phyloP scores from a whole-genome alignment of 2,329 filamentous ascomycete species.

The Colletotrichum tabaci region DNA sequence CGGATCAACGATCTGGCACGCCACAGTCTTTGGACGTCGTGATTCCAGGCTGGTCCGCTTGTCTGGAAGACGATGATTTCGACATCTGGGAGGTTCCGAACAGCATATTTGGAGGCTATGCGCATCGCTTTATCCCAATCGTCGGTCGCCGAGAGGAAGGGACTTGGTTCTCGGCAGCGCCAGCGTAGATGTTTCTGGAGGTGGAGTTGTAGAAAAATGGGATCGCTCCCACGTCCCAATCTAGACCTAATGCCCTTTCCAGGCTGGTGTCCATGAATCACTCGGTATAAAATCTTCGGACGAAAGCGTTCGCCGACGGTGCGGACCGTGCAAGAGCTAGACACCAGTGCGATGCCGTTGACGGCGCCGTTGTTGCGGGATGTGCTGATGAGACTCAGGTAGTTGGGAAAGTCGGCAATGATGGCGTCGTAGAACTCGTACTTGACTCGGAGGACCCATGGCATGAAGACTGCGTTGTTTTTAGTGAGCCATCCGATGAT shows the following conservation, averaged over 20 bases:
- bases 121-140: neutral
- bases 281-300: neutral
- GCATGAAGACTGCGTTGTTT: too few species aligned
- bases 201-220: slow-evolving; percentile 14
- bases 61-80: neutral
- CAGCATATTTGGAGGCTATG: neutral
- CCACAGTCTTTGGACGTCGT: slow-evolving; percentile 13
- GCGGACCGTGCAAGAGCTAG: neutral
- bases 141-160: slow-evolving; percentile 10
- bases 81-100: neutral
- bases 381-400: neutral
- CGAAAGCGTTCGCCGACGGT: neutral
- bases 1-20: neutral
- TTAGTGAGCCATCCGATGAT: neutral
- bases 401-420: neutral
- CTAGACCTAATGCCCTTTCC: neutral
- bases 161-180: neutral
- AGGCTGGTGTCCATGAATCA: neutral
- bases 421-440: neutral
- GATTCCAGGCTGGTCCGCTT: neutral
- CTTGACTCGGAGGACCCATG: neutral
- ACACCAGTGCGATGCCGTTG: neutral
- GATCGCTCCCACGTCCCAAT: neutral
- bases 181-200: slow-evolving; percentile 1
- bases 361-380: neutral